phyloP scores from a whole-genome alignment of 192 early-diverging fungal species.

The Dissophora globulifera region DNA sequence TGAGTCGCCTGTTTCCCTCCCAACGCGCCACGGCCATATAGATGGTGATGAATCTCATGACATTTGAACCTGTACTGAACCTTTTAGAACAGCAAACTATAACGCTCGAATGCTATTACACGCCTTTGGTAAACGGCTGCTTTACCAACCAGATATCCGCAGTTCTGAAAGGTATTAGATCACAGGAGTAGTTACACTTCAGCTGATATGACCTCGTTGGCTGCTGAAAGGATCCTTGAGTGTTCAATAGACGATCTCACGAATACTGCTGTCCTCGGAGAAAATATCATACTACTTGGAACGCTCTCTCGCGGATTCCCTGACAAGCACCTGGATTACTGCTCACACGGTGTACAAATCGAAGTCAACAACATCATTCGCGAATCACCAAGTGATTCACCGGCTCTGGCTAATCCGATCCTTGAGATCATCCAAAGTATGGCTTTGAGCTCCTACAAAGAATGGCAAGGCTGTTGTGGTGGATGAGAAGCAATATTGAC shows the following conservation, averaged over 20 bases:
- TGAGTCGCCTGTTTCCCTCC: too few relatives aligned
- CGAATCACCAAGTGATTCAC: too few relatives aligned
- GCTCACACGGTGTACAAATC: conserved; percentile 18
- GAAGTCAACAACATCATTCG: conserved; percentile 38
- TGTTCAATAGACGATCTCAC: conserved; percentile 22
- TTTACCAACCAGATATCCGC: conserved; percentile 27
- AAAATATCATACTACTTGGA: conserved; percentile 11
- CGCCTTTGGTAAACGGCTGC: not conserved
- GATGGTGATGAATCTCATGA: too few relatives aligned
- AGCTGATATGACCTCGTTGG: too few relatives aligned
- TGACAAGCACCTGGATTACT: not conserved
- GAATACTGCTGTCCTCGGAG: conserved; percentile 12
- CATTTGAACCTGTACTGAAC: too few relatives aligned
- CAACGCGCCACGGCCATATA: too few relatives aligned
- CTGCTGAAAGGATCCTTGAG: not conserved
- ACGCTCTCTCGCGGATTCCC: conserved; percentile 3
- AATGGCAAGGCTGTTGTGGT: too few relatives aligned
- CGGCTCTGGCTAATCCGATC: conserved; percentile 2
- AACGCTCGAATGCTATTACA: conserved; percentile 1
- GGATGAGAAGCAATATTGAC: too few relatives aligned
- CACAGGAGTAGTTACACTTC: too few relatives aligned
- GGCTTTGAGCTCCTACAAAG: not conserved
- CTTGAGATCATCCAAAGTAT: not conserved
- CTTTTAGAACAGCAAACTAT: conserved; percentile 18
- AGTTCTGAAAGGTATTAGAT: conserved; percentile 26